phyloP scores from a whole-genome alignment of 2,329 filamentous ascomycete genomes.

The Endoconidiophora laricicola region DNA sequence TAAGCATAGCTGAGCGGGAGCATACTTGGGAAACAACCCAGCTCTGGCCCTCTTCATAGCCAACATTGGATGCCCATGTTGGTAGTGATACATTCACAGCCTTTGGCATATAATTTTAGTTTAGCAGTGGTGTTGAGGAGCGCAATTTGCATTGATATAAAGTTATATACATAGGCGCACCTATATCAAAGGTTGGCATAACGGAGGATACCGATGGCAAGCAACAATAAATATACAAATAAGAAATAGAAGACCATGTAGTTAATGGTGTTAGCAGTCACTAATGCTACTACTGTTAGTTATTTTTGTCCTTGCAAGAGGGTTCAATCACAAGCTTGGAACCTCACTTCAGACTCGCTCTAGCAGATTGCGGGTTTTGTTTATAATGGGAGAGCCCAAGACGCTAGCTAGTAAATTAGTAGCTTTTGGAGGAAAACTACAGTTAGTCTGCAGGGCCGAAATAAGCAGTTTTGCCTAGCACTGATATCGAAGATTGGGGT shows the following conservation, averaged over 20 bases:
- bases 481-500: too few species aligned
- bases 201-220: constrained; percentile 6
- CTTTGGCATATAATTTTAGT: constrained; percentile 26
- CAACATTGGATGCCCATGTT: constrained; percentile 80
- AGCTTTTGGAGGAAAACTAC: too few species aligned
- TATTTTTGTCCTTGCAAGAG: background rate
- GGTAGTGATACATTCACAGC: constrained; percentile 92
- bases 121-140: background rate
- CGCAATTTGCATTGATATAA: background rate
- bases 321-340: background rate
- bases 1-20: constrained; percentile 54
- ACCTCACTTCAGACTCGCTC: too few species aligned
- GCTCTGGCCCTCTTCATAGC: constrained; percentile 79
- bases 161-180: constrained; percentile 50
- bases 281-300: background rate
- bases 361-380: too few species aligned
- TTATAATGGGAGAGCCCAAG: too few species aligned
- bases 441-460: too few species aligned
- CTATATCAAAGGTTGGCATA: constrained; percentile 36
- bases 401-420: too few species aligned
- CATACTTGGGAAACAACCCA: constrained; percentile 67
- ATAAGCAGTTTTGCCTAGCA: too few species aligned
- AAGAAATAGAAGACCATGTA: too few species aligned
- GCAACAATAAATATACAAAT: background rate
- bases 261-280: background rate